A percentile compares a stretch with the other conserved stretches of the same genome.
phyloP scores from a whole-genome alignment of 108 stramenopile genomes.

The Cyclotella distinguenda region DNA sequence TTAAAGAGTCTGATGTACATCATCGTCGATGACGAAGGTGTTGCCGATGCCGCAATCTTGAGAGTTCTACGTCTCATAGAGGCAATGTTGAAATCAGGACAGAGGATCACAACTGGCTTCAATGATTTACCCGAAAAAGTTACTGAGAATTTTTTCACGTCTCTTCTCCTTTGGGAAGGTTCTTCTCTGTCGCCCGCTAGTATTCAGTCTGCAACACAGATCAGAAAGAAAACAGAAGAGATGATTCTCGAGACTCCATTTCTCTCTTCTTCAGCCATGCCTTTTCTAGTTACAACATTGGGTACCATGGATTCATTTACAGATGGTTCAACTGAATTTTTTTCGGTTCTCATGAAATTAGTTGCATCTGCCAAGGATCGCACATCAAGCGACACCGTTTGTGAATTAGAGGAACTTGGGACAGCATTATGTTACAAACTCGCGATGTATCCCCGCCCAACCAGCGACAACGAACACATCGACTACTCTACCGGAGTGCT shows the following conservation, averaged over 20 bases:
- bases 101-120: constrained; percentile 57
- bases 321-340: constrained; percentile 76
- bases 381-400: not conserved
- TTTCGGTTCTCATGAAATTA: constrained; percentile 70
- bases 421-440: constrained; percentile 81
- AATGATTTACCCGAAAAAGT: constrained; percentile 56
- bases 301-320: constrained; percentile 57
- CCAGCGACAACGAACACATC: constrained; percentile 49
- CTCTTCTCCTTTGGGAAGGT: constrained; percentile 75
- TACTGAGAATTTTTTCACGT: constrained; percentile 77
- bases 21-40: constrained; percentile 72
- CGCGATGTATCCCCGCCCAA: constrained; percentile 63
- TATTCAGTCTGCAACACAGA: constrained; percentile 52
- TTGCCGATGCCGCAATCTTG: constrained; percentile 70
- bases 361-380: constrained; percentile 34
- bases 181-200: constrained; percentile 34
- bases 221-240: constrained; percentile 69
- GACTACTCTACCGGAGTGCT: constrained; percentile 77
- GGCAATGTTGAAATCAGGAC: constrained; percentile 62
- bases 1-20: constrained; percentile 73
- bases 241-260: constrained; percentile 67
- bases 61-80: constrained; percentile 72
- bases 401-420: constrained; percentile 58
- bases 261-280: constrained; percentile 62
- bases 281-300: constrained; percentile 78